Evolutionary conservation across 306 rosid species (phyloP), one percentile per base, ranked within the genome.

Genomic region (Trifolium dubium): DNA sequence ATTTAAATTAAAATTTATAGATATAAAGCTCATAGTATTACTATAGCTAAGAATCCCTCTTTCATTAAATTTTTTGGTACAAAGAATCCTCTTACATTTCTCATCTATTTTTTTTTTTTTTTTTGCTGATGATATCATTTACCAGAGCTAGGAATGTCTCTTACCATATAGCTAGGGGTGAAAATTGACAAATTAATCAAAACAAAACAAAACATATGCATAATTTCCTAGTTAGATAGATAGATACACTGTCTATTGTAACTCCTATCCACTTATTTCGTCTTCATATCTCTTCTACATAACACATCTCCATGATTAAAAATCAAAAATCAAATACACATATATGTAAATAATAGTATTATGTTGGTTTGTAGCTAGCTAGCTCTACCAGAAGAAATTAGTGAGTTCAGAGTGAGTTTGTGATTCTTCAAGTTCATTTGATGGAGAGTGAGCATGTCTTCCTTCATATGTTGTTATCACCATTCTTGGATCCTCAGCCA

Each of bases 401-500:
- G 64, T 79, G 10, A 92, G 83, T 50, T 85, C 85, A 68, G 97
- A 87, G 32, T 85, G 85, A 82, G 88, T 10, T 65, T 86, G 87
- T 0, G 98, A 87, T 10, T 90, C 93, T 76, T 92, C 93, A 12
- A 83, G 70, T 64, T 95, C 92, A 60, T 86, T 90, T 2, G 98
- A 92, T 1, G 99, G 98, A 78, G 98, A 88, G 62, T 95, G 98
- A 17, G 14, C 86, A 44, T 95, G 99, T 80, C 99, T 86, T 12
- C 99, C 99, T 85, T 95, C 99, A 54, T 95, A 95, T 4, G 98
- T 95, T 2, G 99, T 95, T 62, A 95, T 95, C 84, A 95, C 99
- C 99, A 95, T 95, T 79, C 99, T 92, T 30, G 99, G 99, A 80
- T 95, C 99, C 62, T 95, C 99, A 0, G 92, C 98, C 63, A 95